Base-by-base conservation (phyloP, 495 filamentous ascomycete species). In the Aspergillus funiculosus region DNA sequence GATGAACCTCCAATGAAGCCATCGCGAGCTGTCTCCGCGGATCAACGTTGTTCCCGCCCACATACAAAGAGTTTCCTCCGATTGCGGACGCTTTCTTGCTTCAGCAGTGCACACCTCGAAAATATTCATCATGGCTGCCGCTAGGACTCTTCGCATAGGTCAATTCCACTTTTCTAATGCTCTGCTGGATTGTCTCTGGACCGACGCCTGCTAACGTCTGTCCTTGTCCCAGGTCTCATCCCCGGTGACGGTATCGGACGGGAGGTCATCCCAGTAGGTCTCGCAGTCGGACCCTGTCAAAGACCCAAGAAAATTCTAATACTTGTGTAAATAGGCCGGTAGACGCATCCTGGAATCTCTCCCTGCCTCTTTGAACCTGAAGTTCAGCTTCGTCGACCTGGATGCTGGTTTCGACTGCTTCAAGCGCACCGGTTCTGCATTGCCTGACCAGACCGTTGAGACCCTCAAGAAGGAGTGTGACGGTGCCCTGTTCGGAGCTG, bases 241-340 rank as follows among this genome's bases (percentile, higher is more conserved):
- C 87, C 92, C 64, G 92, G 92, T 63, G 92, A 98, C 73, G 92
- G 92, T 65, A 98, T 98, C 67, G 92, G 92, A 64, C 87, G 86
- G 60, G 92, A 98, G 71, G 92, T 98, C 64, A 95, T 98, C 68
- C 94, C 94, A 53, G 75, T 78, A 63, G 49, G 68, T 44, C 37
- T 36, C n/a, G 52, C 28, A 41, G 38, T 26, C 37, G 21, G 51
- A 54, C 40, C 21, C 27, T 48, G 50, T 18, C 42, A 43, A 30
- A 32, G 18, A 31, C 34, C 22, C 42, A 31, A 35, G 21, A 32
- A 28, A 32, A 25, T 34, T 17, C 38, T 58, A 51, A 52, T 51
- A 29, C 27, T 34, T 30, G 25, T 34, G 2, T 36, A 25, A 25
- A 15, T 54, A 78, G 77, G 90, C 92, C 41, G 92, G 91, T 46